Evolutionary conservation across 2,329 filamentous ascomycete species (phyloP).

Genomic region (Cyphellophora attinorum): DNA sequence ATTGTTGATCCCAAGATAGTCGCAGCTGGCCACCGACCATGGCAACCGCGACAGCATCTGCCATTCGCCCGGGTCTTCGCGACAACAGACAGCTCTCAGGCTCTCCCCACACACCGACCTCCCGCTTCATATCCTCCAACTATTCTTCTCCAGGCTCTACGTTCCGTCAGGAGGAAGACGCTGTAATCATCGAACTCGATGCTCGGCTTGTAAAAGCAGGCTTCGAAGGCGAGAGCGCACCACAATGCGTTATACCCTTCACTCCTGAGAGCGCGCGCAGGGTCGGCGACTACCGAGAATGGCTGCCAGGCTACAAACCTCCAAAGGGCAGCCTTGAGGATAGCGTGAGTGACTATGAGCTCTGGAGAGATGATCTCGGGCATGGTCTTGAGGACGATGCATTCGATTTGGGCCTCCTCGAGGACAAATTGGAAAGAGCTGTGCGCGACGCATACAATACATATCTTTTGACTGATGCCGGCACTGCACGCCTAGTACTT

Average conservation of each 20-base stretch:
- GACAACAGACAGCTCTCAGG: slow-evolving; percentile 11
- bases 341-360: slow-evolving; percentile 47
- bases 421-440: slow-evolving; percentile 77
- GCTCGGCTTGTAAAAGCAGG: slow-evolving; percentile 70
- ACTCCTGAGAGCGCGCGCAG: slow-evolving; percentile 67
- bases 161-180: slow-evolving; percentile 69
- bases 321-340: slow-evolving; percentile 31
- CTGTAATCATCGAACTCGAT: slow-evolving; percentile 73
- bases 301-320: slow-evolving; percentile 45
- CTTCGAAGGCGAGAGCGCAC: slow-evolving; percentile 72
- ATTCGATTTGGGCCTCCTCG: slow-evolving; percentile 67
- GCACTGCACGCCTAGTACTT: slow-evolving; percentile 63
- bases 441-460: slow-evolving; percentile 74
- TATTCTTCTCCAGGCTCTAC: slow-evolving; percentile 49
- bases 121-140: slow-evolving; percentile 44
- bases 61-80: slow-evolving; percentile 14
- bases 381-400: slow-evolving; percentile 34
- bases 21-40: too few species aligned
- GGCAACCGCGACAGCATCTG: slow-evolving; percentile 14
- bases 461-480: slow-evolving; percentile 52
- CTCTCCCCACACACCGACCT: slow-evolving; percentile 53
- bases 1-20: too few species aligned
- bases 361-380: slow-evolving; percentile 74
- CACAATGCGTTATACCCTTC: slow-evolving; percentile 62
- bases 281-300: slow-evolving; percentile 70